Evolutionary conservation across 352 stramenopile genomes (phyloP).

Genomic region (Pythium brachiatum): DNA sequence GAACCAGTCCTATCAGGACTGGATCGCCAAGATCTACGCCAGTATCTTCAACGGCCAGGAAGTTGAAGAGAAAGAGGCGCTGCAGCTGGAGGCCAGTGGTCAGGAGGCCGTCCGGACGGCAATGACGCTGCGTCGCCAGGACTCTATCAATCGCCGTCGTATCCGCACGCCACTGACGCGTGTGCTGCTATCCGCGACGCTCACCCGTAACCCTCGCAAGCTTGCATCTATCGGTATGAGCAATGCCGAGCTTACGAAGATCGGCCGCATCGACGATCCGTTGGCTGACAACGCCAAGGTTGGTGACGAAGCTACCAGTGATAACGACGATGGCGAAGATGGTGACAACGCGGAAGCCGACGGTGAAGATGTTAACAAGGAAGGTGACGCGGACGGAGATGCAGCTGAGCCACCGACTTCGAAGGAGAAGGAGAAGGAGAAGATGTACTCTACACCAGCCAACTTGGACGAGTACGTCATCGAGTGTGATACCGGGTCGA

Average conservation of each 20-base stretch:
- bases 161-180: conserved; percentile 90
- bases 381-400: conserved; percentile 25
- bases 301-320: conserved; percentile 32
- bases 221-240: conserved; percentile 93
- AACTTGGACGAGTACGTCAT: conserved; percentile 89
- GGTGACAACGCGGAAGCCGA: conserved; percentile 24
- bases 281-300: conserved; percentile 66
- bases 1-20: conserved; percentile 97
- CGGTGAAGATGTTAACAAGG: neutral
- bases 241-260: conserved; percentile 94
- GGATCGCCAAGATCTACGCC: conserved; percentile 91
- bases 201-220: conserved; percentile 97
- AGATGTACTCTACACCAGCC: conserved; percentile 75
- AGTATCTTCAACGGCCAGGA: conserved; percentile 77
- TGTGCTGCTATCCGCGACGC: conserved; percentile 96
- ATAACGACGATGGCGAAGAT: conserved; percentile 26
- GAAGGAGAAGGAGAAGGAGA: conserved; percentile 51
- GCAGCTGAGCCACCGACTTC: conserved; percentile 17
- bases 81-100: conserved; percentile 5
- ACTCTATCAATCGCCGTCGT: conserved; percentile 74
- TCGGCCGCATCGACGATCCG: conserved; percentile 57
- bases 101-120: conserved; percentile 4
- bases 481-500: conserved; percentile 93
- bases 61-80: conserved; percentile 32
- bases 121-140: conserved; percentile 69